Evolutionary conservation across 2,329 filamentous ascomycete species (phyloP), one percentile per base, ranked within the genome.

Genomic region (Diatrype stigma): DNA sequence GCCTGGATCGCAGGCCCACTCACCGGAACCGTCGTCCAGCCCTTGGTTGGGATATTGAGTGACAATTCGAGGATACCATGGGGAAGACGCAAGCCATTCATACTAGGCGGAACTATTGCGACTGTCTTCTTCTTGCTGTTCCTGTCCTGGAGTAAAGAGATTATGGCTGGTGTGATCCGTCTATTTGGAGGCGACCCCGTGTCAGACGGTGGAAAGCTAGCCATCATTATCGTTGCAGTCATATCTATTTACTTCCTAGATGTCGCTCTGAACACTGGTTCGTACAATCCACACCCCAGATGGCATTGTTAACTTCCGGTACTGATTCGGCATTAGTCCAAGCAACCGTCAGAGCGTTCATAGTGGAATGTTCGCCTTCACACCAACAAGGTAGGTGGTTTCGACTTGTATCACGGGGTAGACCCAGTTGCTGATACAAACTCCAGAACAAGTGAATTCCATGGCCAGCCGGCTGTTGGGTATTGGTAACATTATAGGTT

Each of bases 211-310:
- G 85, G 88, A 44, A 85, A 82, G 62, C 78, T 77, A 3, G 74
- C 77, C 40, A 81, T 88, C 45, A 93, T 96, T 58, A 74, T 90
- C 30, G 79, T 90, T 51, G 93, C 93, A 7, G 90, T 96, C 6
- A 66, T 91, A 28, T 87, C 91, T 73, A 88, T 97, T 61, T 97
- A 96, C 70, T 77, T 94, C 46, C 79, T 97, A 47, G 93, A 97
- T 68, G 94, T 97, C 68, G 85, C 92, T 62, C 94, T 97, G 73
- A 97, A 97, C 70, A 94, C 92, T 51, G 86, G 85, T 88, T 72
- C 60, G 76, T 69, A 53, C 47, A 12, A 32, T 17, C 21, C 30
- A 16, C 42, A 46, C 45, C 10, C n/a, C 22, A n/a, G 3, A 21
- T 26, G 46, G 12, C 32, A 17, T 17, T n/a, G 5, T 40, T 19